Base-by-base conservation (phyloP, 164 flowering plant species). In the Vitis rotundifolia region DNA sequence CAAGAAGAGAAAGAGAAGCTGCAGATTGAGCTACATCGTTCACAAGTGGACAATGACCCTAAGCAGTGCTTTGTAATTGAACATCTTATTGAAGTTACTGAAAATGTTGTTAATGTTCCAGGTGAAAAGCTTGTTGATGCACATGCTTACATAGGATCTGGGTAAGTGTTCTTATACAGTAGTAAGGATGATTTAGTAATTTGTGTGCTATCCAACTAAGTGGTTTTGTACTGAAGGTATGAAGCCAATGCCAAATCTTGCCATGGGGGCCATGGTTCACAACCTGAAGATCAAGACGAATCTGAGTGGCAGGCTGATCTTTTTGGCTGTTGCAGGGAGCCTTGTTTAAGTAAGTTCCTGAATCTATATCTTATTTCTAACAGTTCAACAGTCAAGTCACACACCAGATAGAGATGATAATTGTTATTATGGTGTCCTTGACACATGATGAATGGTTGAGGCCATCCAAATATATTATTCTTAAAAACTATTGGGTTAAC, bases 1-100 rank as follows among this genome's bases (percentile, higher is more conserved):
- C 59, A 51, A 51, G 71, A 78, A 66, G 90, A 86, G 66, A 84
- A 78, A 2, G 80, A 78, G 58, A 86, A 86, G 69, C 78, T 86
- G 31, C 72, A 74, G 0, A 1, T 77, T 1, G 89, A 86, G 65
- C 67, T 86, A 59, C 78, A 80, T 49, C 57, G 78, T 31, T 76
- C 85, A 51, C 74, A 61, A 74, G 64, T 73, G 9, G 71, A 60
- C 51, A 61, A 68, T 56, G 86, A 84, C 13, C 8, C 54, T 3
- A 59, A 60, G 47, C 75, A 84, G 26, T 82, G 86, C 63, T 56
- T 55, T 18, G 81, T 84, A 7, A 81, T 86, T 57, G 70, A 84
- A 53, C 86, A 77, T 69, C 74, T 84, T 28, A 73, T 84, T 22
- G 81, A 76, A 22, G 81, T 83, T 0, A 80, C 87, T 8, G 80